Evolutionary conservation across 257 asterid genomes (phyloP).

Genomic region (Apocynum venetum): DNA sequence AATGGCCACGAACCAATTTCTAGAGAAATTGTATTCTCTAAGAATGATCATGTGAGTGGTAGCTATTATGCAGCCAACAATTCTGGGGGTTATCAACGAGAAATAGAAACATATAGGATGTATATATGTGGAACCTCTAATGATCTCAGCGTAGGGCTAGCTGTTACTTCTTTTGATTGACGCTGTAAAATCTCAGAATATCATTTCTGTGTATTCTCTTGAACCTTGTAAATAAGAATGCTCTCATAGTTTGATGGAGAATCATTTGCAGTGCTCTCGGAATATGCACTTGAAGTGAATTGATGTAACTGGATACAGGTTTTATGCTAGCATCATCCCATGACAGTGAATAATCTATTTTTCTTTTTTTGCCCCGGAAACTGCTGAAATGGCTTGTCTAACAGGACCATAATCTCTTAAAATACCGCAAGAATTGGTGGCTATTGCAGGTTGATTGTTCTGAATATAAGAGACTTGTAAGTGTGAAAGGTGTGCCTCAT

Average conservation of each 20-base stretch:
- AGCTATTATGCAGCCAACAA: constrained; percentile 54
- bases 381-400: too few relatives aligned
- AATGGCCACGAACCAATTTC: constrained; percentile 86
- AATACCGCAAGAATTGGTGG: neutral
- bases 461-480: neutral
- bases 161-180: constrained; percentile 88
- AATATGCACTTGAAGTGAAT: neutral
- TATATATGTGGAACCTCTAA: constrained; percentile 78
- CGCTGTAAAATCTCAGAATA: neutral
- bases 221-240: neutral
- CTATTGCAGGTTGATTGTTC: neutral
- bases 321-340: neutral
- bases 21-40: constrained; percentile 79
- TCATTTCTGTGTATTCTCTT: neutral
- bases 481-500: neutral
- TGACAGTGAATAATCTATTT: neutral
- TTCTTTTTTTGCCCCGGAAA: neutral
- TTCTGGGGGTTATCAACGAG: constrained; percentile 41
- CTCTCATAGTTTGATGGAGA: neutral
- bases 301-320: neutral
- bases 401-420: too few relatives aligned
- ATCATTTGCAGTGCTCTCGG: neutral
- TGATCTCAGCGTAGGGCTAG: constrained; percentile 85
- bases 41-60: constrained; percentile 56
- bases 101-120: constrained; percentile 86